phyloP scores from a whole-genome alignment of 2,329 filamentous ascomycete species.

The Metarhizium album region DNA sequence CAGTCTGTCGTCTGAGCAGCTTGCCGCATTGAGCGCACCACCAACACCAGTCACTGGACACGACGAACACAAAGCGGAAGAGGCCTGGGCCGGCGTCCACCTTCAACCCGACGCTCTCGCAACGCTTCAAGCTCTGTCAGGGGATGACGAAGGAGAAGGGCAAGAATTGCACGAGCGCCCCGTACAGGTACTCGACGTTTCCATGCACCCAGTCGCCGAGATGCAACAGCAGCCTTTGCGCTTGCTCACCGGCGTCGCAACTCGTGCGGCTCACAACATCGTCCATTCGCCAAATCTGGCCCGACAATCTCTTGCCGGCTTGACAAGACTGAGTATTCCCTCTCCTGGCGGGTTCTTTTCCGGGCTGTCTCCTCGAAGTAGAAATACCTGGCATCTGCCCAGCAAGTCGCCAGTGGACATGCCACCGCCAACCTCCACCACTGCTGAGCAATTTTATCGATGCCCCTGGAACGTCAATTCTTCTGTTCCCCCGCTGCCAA shows the following conservation, averaged over 20 bases:
- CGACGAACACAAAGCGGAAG: constrained; percentile 40
- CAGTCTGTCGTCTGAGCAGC: constrained; percentile 77
- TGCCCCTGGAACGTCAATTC: constrained; percentile 57
- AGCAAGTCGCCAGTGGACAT: constrained; percentile 41
- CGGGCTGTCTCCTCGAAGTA: constrained; percentile 62
- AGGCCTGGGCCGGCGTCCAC: constrained; percentile 61
- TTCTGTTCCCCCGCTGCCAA: constrained; percentile 24
- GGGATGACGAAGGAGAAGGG: constrained; percentile 35
- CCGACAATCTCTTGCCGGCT: constrained; percentile 53
- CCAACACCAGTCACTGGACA: constrained; percentile 65
- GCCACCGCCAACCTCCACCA: constrained; percentile 68
- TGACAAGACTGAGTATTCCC: constrained; percentile 78
- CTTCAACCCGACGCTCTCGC: constrained; percentile 73
- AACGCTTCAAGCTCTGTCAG: constrained; percentile 63
- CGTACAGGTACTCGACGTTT: constrained; percentile 33
- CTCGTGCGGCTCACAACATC: constrained; percentile 12
- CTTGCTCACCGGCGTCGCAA: constrained; percentile 33
- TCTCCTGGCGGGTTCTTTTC: constrained; percentile 90
- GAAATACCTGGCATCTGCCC: constrained; percentile 71
- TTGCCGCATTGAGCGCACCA: constrained; percentile 73
- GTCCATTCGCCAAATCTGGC: constrained; percentile 19
- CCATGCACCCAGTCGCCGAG: constrained; percentile 21
- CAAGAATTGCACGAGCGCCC: constrained; percentile 44
- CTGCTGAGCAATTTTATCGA: constrained; percentile 86
- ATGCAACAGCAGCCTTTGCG: constrained; percentile 42